Conservation (phyloP, 352 stramenopile species). For the Pythium insidiosum region DNA sequence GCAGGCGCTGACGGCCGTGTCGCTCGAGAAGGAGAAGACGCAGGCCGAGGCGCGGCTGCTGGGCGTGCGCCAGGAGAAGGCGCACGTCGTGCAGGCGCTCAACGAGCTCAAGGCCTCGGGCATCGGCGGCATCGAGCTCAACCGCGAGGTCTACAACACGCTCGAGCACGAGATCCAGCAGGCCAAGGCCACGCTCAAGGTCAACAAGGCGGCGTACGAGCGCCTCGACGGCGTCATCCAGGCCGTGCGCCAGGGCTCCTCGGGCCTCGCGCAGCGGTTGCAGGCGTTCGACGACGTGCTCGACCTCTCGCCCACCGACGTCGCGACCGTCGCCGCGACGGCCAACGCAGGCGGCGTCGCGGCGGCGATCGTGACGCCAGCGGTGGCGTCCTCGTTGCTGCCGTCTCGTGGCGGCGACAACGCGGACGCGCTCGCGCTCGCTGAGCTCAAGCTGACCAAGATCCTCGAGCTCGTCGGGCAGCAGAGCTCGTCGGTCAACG, state of each 20-base stretch:
- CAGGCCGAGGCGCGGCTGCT: conserved; percentile 48
- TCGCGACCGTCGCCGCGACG: background rate
- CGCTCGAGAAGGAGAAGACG: conserved; percentile 71
- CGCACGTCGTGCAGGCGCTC: conserved; percentile 40
- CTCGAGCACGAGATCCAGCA: conserved; percentile 72
- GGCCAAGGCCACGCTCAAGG: conserved; percentile 56
- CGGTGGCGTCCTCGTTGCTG: conserved; percentile 8
- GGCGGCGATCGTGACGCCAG: conserved; percentile 7
- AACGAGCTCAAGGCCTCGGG: conserved; percentile 79
- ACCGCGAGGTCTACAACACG: conserved; percentile 75
- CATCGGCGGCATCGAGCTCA: conserved; percentile 68
- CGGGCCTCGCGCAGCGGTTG: conserved; percentile 50
- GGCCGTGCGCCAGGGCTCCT: conserved; percentile 65
- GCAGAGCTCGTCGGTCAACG: conserved; percentile 46
- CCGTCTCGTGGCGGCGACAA: conserved; percentile 25
- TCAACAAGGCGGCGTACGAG: conserved; percentile 73
- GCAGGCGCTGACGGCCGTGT: conserved; percentile 41
- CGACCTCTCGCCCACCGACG: conserved; percentile 10
- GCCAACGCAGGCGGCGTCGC: conserved; percentile 1
- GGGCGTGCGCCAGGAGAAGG: conserved; percentile 50
- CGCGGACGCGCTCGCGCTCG: conserved; percentile 40
- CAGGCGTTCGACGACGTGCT: conserved; percentile 68
- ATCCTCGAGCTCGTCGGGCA: conserved; percentile 74
- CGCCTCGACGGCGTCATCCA: conserved; percentile 69
- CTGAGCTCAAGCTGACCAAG: conserved; percentile 71